These are phyloP conservation scores for Penicillium steckii DNA, from an alignment of 495 filamentous ascomycete species.

Conservation along the genomic window DNA sequence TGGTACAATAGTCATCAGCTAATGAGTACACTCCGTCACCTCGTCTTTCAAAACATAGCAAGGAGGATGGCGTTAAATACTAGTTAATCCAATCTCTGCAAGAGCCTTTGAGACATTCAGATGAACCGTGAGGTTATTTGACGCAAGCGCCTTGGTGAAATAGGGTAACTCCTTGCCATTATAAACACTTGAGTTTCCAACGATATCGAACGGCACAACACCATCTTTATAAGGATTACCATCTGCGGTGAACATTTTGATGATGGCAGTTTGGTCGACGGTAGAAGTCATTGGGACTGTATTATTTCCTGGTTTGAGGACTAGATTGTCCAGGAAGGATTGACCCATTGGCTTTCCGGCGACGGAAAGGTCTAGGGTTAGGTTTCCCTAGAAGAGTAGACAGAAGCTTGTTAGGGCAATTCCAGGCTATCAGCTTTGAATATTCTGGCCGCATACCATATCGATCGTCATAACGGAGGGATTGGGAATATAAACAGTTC, in stretches of 20 bases:
- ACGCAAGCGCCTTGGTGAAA: constrained; percentile 51
- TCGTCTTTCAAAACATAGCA: constrained; percentile 10
- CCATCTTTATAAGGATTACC: constrained; percentile 49
- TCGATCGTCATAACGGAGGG: constrained; percentile 61
- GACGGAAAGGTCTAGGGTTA: constrained; percentile 59
- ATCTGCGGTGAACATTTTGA: constrained; percentile 33
- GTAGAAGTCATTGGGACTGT: constrained; percentile 51
- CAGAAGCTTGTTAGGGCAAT: too few species aligned
- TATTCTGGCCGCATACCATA: constrained; percentile 45
- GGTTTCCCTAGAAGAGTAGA: constrained; percentile 59
- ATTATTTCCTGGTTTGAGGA: constrained; percentile 62
- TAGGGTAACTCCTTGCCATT: constrained; percentile 61
- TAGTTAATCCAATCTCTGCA: constrained; percentile 3
- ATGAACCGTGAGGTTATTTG: constrained; percentile 35
- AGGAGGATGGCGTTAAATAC: background rate
- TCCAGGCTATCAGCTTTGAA: too few species aligned
- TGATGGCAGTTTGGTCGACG: constrained; percentile 49
- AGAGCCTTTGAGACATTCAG: constrained; percentile 45
- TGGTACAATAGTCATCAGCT: background rate
- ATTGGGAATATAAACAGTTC: constrained; percentile 67
- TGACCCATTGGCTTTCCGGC: constrained; percentile 51
- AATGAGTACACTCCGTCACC: background rate
- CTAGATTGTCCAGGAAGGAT: constrained; percentile 55
- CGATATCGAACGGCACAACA: constrained; percentile 58
- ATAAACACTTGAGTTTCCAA: constrained; percentile 56